Percentiles rank a stretch among this genome's conserved stretches.
Evolutionary conservation across 2,329 filamentous ascomycete genomes (phyloP).

Genomic region (Microcera coccophila): DNA sequence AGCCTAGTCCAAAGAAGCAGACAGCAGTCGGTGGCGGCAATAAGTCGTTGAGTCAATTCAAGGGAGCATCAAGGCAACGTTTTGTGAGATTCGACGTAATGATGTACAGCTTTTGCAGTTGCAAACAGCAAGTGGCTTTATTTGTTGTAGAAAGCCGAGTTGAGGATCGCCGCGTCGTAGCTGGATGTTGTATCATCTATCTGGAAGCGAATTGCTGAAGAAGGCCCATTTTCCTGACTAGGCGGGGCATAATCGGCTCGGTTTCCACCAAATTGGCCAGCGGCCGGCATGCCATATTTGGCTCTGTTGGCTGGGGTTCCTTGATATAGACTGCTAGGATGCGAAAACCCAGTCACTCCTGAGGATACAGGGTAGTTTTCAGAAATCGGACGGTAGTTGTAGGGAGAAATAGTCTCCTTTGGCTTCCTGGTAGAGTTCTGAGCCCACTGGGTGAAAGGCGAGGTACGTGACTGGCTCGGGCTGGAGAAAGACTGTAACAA

Average conservation of each 20-base stretch:
- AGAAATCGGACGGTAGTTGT: slow-evolving; percentile 13
- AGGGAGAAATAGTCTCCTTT: slow-evolving; percentile 19
- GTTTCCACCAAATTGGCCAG: slow-evolving; percentile 12
- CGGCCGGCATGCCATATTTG: slow-evolving; percentile 13
- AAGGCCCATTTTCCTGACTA: slow-evolving; percentile 14
- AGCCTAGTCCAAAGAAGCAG: too few species aligned
- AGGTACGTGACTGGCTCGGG: slow-evolving; percentile 26
- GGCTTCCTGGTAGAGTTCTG: slow-evolving; percentile 20
- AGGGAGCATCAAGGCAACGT: too few species aligned
- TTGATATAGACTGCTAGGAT: slow-evolving; percentile 49
- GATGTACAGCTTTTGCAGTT: too few species aligned
- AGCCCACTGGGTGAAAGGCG: slow-evolving; percentile 31
- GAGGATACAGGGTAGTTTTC: slow-evolving; percentile 25
- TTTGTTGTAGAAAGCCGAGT: slow-evolving; percentile 31
- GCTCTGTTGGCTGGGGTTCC: slow-evolving; percentile 39
- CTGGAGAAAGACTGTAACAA: slow-evolving; percentile 35
- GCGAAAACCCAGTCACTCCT: slow-evolving; percentile 39
- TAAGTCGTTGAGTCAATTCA: too few species aligned
- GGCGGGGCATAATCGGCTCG: slow-evolving; percentile 14
- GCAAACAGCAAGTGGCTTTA: too few species aligned
- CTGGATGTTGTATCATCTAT: slow-evolving; percentile 33
- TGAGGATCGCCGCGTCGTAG: slow-evolving; percentile 35
- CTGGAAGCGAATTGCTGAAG: slow-evolving; percentile 26
- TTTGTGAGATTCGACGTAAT: too few species aligned
- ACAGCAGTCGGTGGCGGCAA: too few species aligned